phyloP scores from a whole-genome alignment of 805 yeast genomes.

The Yamadazyma sp. region DNA sequence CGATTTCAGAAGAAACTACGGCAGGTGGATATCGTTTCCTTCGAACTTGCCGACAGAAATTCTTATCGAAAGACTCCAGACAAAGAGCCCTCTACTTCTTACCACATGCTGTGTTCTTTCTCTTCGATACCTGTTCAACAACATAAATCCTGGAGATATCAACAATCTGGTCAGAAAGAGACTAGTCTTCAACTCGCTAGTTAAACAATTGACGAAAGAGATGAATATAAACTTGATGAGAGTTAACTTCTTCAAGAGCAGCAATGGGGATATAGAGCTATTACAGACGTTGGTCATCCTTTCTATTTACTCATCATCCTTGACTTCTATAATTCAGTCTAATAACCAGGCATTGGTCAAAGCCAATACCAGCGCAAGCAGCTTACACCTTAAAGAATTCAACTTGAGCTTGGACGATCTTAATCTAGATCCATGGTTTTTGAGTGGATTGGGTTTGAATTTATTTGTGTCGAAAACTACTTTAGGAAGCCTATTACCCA shows the following conservation, averaged over 20 bases:
- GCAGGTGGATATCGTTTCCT: constrained; percentile 78
- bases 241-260: constrained; percentile 24
- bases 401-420: constrained; percentile 32
- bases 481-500: constrained; percentile 38
- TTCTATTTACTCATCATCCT: constrained; percentile 62
- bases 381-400: constrained; percentile 7
- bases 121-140: constrained; percentile 47
- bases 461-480: constrained; percentile 56
- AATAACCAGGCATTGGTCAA: constrained; percentile 12
- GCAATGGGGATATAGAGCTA: constrained; percentile 49
- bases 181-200: constrained; percentile 42
- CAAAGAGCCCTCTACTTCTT: constrained; percentile 59
- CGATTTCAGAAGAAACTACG: constrained; percentile 64
- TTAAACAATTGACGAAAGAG: constrained; percentile 50
- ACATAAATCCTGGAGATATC: constrained; percentile 25
- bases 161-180: constrained; percentile 22
- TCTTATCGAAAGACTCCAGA: constrained; percentile 49
- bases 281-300: constrained; percentile 67
- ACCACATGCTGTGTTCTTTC: constrained; percentile 67
- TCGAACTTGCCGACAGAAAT: constrained; percentile 46
- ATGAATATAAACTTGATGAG: constrained; percentile 43
- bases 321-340: constrained; percentile 43
- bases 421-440: constrained; percentile 66
- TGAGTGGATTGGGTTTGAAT: constrained; percentile 65
- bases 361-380: constrained; percentile 8